Percentiles rank a stretch among this genome's conserved stretches.
phyloP scores from a whole-genome alignment of 345 rosid species.

The Citrus hindsii region DNA sequence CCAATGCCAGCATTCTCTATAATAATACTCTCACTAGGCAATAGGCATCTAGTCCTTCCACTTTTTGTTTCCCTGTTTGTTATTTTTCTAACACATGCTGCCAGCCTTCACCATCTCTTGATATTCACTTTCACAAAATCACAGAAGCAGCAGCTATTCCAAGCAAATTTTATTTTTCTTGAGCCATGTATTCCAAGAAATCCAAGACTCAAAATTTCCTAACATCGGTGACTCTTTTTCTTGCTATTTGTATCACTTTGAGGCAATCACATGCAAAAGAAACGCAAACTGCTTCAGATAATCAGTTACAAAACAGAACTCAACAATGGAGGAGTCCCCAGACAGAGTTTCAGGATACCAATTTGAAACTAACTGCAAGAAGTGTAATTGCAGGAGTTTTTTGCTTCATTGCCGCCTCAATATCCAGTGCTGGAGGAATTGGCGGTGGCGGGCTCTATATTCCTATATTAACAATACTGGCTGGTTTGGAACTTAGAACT shows the following conservation, averaged over 20 bases:
- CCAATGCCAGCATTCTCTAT: neutral
- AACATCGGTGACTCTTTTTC: constrained; percentile 13
- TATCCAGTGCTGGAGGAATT: constrained; percentile 94
- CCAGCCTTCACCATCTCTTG: neutral
- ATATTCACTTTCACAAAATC: neutral
- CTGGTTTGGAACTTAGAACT: constrained; percentile 70
- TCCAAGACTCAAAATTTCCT: constrained; percentile 15
- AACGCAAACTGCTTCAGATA: constrained; percentile 15
- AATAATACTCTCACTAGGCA: neutral
- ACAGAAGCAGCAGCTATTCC: neutral
- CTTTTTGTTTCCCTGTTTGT: neutral
- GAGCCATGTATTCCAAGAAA: constrained; percentile 8
- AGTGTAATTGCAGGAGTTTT: constrained; percentile 45
- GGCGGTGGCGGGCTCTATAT: constrained; percentile 90
- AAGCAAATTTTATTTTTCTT: neutral
- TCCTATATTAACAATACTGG: constrained; percentile 66
- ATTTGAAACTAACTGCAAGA: constrained; percentile 34
- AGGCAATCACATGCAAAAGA: constrained; percentile 22
- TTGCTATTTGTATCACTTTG: constrained; percentile 23
- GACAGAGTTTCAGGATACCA: constrained; percentile 23
- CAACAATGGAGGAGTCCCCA: constrained; percentile 35
- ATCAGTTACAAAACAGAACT: constrained; percentile 20
- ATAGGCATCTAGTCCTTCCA: neutral
- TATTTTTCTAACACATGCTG: neutral
- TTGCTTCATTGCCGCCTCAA: constrained; percentile 65